A percentile compares a stretch with the other conserved stretches of the same genome.
Evolutionary conservation across 2,329 filamentous ascomycete genomes (phyloP).

Genomic region (Lachnellula occidentalis): DNA sequence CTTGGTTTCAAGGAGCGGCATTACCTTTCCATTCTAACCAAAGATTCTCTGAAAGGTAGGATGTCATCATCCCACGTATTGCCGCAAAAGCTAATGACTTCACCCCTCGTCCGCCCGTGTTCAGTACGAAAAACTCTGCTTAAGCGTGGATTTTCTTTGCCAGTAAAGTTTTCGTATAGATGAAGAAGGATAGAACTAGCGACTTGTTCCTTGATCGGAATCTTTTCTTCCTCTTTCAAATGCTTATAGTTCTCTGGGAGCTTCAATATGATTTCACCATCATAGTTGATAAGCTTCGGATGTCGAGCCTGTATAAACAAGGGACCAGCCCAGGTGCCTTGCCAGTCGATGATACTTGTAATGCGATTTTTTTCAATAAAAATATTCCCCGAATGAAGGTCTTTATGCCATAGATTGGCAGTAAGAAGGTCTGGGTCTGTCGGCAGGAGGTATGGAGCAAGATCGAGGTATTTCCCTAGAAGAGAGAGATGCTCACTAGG

Average conservation of each 20-base stretch:
- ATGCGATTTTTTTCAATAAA: constrained; percentile 34
- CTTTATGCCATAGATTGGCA: constrained; percentile 36
- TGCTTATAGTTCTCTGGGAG: constrained; percentile 25
- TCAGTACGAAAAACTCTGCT: constrained; percentile 1
- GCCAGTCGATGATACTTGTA: constrained; percentile 36
- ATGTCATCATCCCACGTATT: constrained; percentile 32
- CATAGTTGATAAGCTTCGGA: constrained; percentile 29
- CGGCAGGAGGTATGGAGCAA: constrained; percentile 29
- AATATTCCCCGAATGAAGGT: constrained; percentile 35
- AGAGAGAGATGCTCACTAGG: constrained; percentile 31
- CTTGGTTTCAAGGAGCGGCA: constrained; percentile 7
- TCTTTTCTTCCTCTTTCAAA: constrained; percentile 24
- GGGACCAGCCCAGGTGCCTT: constrained; percentile 11
- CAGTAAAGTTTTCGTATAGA: constrained; percentile 30
- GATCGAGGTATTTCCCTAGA: constrained; percentile 31
- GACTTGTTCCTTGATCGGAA: constrained; percentile 20
- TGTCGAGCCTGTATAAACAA: constrained; percentile 21
- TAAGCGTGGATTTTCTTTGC: constrained; percentile 26
- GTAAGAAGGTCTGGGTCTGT: constrained; percentile 19
- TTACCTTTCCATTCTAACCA: constrained; percentile 30
- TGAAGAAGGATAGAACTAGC: constrained; percentile 24
- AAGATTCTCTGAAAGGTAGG: constrained; percentile 29
- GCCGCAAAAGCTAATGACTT: constrained; percentile 28
- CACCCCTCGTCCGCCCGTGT: constrained; percentile 23
- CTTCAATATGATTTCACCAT: constrained; percentile 26